Evolutionary conservation across 2,329 filamentous ascomycete species (phyloP), one percentile per base, ranked within the genome.

Genomic region (Colletotrichum phormii): DNA sequence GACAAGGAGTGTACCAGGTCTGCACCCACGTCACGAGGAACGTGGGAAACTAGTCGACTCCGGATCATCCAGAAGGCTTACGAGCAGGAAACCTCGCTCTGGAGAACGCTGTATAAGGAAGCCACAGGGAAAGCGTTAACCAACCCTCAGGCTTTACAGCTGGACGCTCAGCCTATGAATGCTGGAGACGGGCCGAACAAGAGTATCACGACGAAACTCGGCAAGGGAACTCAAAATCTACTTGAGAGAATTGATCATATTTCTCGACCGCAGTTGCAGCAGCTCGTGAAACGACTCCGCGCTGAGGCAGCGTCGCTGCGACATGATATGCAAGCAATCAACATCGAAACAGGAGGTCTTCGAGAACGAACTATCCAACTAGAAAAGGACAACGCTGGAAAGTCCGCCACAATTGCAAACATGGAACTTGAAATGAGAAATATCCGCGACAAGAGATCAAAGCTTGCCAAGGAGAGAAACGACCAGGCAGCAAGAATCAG

Each of bases 51-150:
- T 0, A 35, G 53, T 0, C 67, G 72, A 0, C 59, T 71, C 1
- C 37, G 57, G 0, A 58, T 74, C 12, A 59, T 74, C 26, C 64
- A 67, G 46, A 71, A 71, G 11, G 63, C 46, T 1, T 66, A 67
- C 5, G 67, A 67, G 54, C 67, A 71, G n/a, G 33, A 74, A 26
- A 26, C 24, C 24, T 26, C 24, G 24, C 24, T 26, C 24, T 26
- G 24, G 24, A 18, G 29, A 29, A 35, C 59, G 24, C 33, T 35
- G 2, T 35, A 35, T 11, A 35, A 35, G 4, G 33, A 35, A 4
- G 33, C 33, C 33, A 35, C 33, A 4, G 33, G 2, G 33, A 35
- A 35, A 2, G 33, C 33, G 4, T 35, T 6, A 11, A 35, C 33
- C 2, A 35, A 12, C 33, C 4, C 11, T 35, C 33, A 35, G 33